Evolutionary conservation across 2,329 filamentous ascomycete genomes (phyloP), one percentile per base, ranked within the genome.

Genomic region (Penicillium polonicum): DNA sequence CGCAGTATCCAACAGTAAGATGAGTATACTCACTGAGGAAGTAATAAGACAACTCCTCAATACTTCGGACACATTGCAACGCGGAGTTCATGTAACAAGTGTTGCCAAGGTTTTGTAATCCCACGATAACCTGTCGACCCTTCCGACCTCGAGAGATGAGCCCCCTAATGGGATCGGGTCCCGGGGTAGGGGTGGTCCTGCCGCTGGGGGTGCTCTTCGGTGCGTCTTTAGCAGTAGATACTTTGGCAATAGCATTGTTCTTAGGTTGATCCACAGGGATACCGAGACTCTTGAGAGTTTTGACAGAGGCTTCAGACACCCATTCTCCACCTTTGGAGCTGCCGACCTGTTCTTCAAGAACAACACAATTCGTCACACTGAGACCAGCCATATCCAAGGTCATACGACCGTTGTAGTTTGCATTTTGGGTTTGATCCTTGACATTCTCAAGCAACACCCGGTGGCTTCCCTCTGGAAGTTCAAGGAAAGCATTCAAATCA

Each of bases 81-180:
- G 94, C 94, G 23, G 93, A 96, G 75, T 97, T 97, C 92, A 97
- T 97, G 78, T 99, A 99, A 76, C 94, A 99, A 0, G 94, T 97
- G 70, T 99, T 99, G 48, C 94, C 94, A 15, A 99, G 79, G 70
- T 99, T 99, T 62, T 85, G 86, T 52, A 99, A 79, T 35, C 94
- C 94, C 42, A 92, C 89, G 41, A 88, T 88, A 35, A 86, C 76
- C 60, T 87, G 86, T 10, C 89, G 89, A 39, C 86, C 84, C 59
- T 88, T 85, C 42, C 67, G 65, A 43, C 91, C 91, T 64, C 92
- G 83, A 0, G 49, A 31, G 17, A 48, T 46, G 35, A 57, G 43
- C 8, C 36, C 42, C 19, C 38, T 35, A 8, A 55, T 42, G 17
- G 52, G 52, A 36, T 90, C 92, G 60, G 89, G 79, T 53, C 76